phyloP scores from a whole-genome alignment of 1,284 basidiomycete genomes.

The Fomitopsis pinicola region DNA sequence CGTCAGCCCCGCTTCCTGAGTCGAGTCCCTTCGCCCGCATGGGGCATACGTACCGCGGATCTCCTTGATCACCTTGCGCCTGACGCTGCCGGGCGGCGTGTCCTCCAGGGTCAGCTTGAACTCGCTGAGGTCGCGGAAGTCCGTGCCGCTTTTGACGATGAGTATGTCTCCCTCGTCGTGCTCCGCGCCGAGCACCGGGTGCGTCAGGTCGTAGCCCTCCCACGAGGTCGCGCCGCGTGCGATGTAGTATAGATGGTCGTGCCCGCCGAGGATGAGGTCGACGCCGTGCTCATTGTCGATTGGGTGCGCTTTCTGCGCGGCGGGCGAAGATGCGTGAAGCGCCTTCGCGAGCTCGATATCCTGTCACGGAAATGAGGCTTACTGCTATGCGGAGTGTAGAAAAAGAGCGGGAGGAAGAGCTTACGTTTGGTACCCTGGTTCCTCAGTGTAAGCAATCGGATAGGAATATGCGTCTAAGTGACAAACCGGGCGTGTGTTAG shows the following conservation, averaged over 20 bases:
- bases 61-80: constrained; percentile 61
- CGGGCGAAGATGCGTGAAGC: constrained; percentile 55
- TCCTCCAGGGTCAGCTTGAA: constrained; percentile 61
- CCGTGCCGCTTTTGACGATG: constrained; percentile 85
- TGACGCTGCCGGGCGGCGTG: constrained; percentile 58
- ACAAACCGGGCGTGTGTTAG: constrained; percentile 71
- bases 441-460: not conserved
- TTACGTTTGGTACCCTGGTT: constrained; percentile 26
- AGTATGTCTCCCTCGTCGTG: constrained; percentile 70
- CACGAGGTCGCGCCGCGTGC: constrained; percentile 72
- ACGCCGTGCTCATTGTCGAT: constrained; percentile 67
- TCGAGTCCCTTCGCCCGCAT: not conserved
- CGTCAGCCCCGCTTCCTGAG: not conserved
- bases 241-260: constrained; percentile 87
- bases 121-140: constrained; percentile 86
- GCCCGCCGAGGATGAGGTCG: constrained; percentile 85
- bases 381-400: not conserved
- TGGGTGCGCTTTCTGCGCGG: constrained; percentile 39
- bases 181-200: constrained; percentile 66
- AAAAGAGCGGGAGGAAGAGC: not conserved
- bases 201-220: constrained; percentile 62
- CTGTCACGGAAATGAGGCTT: constrained; percentile 28
- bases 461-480: not conserved
- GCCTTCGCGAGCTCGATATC: constrained; percentile 67
- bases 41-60: constrained; percentile 49